Conservation (phyloP, 345 rosid genomes). For the Moringa oleifera region DNA sequence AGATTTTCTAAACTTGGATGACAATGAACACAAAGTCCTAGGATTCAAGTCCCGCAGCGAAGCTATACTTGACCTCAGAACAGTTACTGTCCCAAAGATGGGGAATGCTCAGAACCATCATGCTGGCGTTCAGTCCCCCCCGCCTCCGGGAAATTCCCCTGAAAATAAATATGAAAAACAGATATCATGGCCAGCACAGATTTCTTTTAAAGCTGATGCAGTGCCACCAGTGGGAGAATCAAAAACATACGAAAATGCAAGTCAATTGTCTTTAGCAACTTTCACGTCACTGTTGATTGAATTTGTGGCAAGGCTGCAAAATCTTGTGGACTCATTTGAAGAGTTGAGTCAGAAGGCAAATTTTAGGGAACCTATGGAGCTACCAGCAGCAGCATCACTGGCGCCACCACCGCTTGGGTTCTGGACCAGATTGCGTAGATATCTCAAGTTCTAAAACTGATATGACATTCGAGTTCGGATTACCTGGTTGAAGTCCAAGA, state of each 20-base stretch:
- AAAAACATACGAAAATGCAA: constrained; percentile 75
- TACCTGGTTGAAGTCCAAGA: too few relatives aligned
- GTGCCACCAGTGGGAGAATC: constrained; percentile 40
- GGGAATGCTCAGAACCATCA: constrained; percentile 14
- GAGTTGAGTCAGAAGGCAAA: constrained; percentile 66
- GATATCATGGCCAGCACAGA: constrained; percentile 50
- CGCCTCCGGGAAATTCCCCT: constrained; percentile 16
- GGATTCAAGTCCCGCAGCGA: constrained; percentile 66
- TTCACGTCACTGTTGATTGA: constrained; percentile 78
- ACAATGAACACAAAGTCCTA: constrained; percentile 35
- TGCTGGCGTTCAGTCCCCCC: constrained; percentile 11
- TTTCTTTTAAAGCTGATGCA: constrained; percentile 28
- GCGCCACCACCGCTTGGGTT: constrained; percentile 32
- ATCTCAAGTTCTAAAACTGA: background rate
- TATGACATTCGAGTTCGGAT: background rate
- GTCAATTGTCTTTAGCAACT: constrained; percentile 87
- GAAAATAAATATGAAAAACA: constrained; percentile 38
- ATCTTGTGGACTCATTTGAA: constrained; percentile 57
- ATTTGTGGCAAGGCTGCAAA: constrained; percentile 79
- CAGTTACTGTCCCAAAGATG: constrained; percentile 20
- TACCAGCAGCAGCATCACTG: background rate
- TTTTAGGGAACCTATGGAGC: constrained; percentile 55
- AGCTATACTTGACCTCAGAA: constrained; percentile 59
- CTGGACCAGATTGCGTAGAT: constrained; percentile 33
- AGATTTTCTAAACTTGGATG: constrained; percentile 44